Conservation (phyloP, 805 yeast species). For the Yarrowia sp. region DNA sequence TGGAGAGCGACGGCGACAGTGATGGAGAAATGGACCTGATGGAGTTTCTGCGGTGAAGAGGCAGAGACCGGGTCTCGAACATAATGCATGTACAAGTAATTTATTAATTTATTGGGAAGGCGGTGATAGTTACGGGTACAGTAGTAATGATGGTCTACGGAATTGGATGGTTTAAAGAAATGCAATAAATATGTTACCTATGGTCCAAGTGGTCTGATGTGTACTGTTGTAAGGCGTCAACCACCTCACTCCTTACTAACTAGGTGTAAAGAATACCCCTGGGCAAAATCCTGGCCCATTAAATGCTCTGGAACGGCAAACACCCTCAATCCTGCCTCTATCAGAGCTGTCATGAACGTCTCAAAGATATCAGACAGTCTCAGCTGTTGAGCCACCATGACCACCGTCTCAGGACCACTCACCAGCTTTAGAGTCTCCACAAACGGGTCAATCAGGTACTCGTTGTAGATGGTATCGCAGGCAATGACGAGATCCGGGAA, state of each 20-base stretch:
- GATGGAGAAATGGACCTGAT: constrained; percentile 40
- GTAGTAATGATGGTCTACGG: no score
- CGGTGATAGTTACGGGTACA: background rate
- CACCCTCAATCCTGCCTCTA: constrained; percentile 49
- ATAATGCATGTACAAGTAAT: constrained; percentile 35
- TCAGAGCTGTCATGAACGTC: constrained; percentile 52
- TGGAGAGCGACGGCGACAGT: constrained; percentile 31
- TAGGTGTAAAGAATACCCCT: constrained; percentile 41
- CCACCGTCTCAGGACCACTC: constrained; percentile 49
- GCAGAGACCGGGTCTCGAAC: background rate
- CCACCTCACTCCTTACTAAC: no score
- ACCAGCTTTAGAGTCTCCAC: constrained; percentile 53
- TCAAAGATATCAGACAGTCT: constrained; percentile 61
- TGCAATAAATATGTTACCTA: background rate
- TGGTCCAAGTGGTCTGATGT: no score
- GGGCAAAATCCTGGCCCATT: constrained; percentile 38
- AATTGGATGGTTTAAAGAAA: background rate
- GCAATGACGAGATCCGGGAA: constrained; percentile 59
- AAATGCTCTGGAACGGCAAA: constrained; percentile 41
- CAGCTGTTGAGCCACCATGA: constrained; percentile 60
- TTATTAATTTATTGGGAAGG: constrained; percentile 31
- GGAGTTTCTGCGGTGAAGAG: constrained; percentile 37
- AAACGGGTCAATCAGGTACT: constrained; percentile 60
- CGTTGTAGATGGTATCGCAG: constrained; percentile 72
- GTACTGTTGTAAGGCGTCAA: no score